Base-by-base conservation (phyloP, 192 early-diverging fungal species). In the Umbelopsis sp. region DNA sequence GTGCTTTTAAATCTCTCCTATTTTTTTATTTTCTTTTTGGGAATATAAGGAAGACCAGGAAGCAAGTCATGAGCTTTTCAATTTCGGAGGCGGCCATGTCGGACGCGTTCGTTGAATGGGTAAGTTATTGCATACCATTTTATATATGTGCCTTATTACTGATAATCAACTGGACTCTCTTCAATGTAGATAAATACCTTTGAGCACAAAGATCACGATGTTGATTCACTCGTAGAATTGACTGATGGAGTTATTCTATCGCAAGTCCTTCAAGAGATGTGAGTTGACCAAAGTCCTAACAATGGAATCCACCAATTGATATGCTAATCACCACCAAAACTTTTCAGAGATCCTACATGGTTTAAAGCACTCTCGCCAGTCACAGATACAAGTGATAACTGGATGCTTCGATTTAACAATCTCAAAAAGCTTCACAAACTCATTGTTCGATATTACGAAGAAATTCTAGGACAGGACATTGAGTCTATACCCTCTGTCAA, bases 361-460 rank as follows among this genome's bases (percentile, higher is more conserved):
- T 97, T 99, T 89, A 95, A 94, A 70, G 31, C 31, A 6, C 75
- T 86, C 16, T 83, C 88, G 38, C 86, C 88, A 9, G 82, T 88
- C 2, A 81, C 87, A 12, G 91, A 93, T 59, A 85, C 88, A 8
- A 93, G 90, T 50, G 92, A 94, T 79, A 98, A 96, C 85, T 99
- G 97, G 97, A 94, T 99, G 2, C 76, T 95, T 38, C 93, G 92
- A 73, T 91, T 95, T 77, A 97, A 96, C 82, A 94, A 94, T 66
- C 87, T 98, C 17, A 97, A 97, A 76, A 94, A 92, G 76, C 84
- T 97, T 38, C 88, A 96, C 82, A 91, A 91, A 66, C 88, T 98
- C 10, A 74, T 98, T 38, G 88, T 87, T 2, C 79, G 87, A 24
- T 97, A 94, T 85, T 95, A 95, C 56, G 94, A 96, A 34, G 94